Evolutionary conservation across 768 basidiomycete species (phyloP).

Genomic region (Auriscalpium vulgare): DNA sequence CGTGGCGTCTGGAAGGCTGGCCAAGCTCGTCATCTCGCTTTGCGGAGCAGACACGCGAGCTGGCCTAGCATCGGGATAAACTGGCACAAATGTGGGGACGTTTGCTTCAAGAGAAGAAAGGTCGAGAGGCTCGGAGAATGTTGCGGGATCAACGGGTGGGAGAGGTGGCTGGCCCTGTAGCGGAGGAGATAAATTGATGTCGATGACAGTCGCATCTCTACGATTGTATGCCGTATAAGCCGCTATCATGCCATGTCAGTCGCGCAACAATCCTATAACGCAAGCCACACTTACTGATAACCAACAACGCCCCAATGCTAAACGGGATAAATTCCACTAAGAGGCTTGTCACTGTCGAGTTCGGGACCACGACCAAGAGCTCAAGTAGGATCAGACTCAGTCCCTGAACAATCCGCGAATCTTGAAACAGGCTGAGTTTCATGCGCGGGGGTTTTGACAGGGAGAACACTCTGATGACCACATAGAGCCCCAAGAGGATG

Average conservation of each 20-base stretch:
- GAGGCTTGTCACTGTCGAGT: constrained; percentile 25
- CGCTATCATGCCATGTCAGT: constrained; percentile 4
- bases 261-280: background rate
- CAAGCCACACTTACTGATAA: constrained; percentile 29
- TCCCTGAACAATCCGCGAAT: constrained; percentile 26
- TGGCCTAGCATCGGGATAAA: background rate
- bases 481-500: constrained; percentile 31
- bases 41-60: too few relatives aligned
- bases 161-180: background rate
- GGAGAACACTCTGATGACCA: constrained; percentile 25
- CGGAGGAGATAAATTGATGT: background rate
- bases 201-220: background rate
- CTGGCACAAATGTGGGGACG: too few relatives aligned
- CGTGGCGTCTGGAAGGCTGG: background rate
- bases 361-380: constrained; percentile 31
- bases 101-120: too few relatives aligned
- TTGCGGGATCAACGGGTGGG: background rate
- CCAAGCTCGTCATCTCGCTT: too few relatives aligned
- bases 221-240: constrained; percentile 11
- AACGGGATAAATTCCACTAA: constrained; percentile 35
- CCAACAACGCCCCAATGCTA: constrained; percentile 32
- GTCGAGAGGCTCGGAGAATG: background rate
- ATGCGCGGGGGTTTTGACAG: constrained; percentile 20
- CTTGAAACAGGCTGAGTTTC: constrained; percentile 17
- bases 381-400: constrained; percentile 37